phyloP scores from a whole-genome alignment of 2,329 filamentous ascomycete species.

The Fusarium guadeloupense region DNA sequence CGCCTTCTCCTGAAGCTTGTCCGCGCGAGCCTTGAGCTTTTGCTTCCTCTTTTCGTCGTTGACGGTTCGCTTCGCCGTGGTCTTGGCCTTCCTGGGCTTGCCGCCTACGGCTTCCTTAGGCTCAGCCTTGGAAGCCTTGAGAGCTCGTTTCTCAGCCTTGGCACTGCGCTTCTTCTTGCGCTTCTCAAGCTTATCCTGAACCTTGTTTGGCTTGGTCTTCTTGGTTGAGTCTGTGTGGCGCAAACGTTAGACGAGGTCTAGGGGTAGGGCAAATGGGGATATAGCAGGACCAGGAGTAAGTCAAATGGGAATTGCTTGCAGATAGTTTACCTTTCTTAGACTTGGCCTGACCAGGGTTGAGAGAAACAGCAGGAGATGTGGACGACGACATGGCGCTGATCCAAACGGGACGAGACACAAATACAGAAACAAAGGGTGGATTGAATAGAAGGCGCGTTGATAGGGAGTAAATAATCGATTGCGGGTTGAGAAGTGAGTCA shows the following conservation, averaged over 20 bases:
- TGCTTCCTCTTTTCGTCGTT: slow-evolving; percentile 53
- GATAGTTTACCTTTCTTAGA: slow-evolving; percentile 27
- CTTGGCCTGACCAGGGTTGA: slow-evolving; percentile 34
- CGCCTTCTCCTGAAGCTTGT: slow-evolving; percentile 46
- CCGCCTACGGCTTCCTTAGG: slow-evolving; percentile 46
- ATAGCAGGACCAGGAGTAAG: background rate
- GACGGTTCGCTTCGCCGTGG: slow-evolving; percentile 34
- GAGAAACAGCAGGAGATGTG: slow-evolving; percentile 12
- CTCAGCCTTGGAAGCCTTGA: slow-evolving; percentile 46
- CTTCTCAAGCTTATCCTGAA: slow-evolving; percentile 29
- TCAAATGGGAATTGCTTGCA: background rate
- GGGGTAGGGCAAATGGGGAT: background rate
- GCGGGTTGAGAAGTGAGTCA: background rate
- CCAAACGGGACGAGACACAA: background rate
- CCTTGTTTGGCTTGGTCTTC: slow-evolving; percentile 28
- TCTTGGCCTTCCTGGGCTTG: slow-evolving; percentile 44
- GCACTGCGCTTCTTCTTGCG: slow-evolving; percentile 50
- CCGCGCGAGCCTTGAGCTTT: slow-evolving; percentile 51
- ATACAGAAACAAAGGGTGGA: background rate
- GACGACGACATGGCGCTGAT: slow-evolving; percentile 28
- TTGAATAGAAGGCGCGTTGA: background rate
- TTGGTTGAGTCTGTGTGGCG: slow-evolving; percentile 18
- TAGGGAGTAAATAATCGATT: fast-evolving
- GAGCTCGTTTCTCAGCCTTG: slow-evolving; percentile 51
- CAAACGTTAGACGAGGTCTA: slow-evolving; percentile 1